Conservation (phyloP, 106 monocot species). For the Acorus gramineus region DNA sequence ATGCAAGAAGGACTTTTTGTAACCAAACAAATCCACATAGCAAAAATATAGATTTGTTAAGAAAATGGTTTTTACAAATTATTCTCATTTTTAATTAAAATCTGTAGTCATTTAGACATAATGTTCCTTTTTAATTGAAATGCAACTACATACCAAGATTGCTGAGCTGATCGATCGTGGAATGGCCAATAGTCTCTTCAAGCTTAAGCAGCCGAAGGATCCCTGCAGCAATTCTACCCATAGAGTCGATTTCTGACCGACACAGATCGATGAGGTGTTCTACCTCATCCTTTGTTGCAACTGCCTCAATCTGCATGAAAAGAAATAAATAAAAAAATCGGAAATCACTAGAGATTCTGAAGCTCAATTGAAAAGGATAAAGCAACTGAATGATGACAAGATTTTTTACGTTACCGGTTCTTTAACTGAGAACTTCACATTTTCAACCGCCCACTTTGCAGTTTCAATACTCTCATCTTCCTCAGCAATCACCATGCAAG, state of each 20-base stretch:
- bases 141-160: constrained; percentile 55
- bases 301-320: constrained; percentile 66
- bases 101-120: background rate
- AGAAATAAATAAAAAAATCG: background rate
- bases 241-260: constrained; percentile 69
- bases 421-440: constrained; percentile 81
- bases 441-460: constrained; percentile 60
- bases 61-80: too few relatives aligned
- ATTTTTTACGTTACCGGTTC: constrained; percentile 47
- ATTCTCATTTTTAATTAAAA: background rate
- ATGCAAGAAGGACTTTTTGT: too few relatives aligned
- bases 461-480: constrained; percentile 24
- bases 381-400: background rate
- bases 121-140: background rate
- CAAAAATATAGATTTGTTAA: too few relatives aligned
- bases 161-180: constrained; percentile 75
- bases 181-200: constrained; percentile 71
- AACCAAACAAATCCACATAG: too few relatives aligned
- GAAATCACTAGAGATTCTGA: background rate
- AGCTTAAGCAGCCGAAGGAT: constrained; percentile 75
- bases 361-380: background rate
- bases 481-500: constrained; percentile 32
- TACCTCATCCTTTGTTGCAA: constrained; percentile 77
- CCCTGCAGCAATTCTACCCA: constrained; percentile 89
- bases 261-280: constrained; percentile 69